phyloP scores from a whole-genome alignment of 495 filamentous ascomycete species.

The Lepraria neglecta region DNA sequence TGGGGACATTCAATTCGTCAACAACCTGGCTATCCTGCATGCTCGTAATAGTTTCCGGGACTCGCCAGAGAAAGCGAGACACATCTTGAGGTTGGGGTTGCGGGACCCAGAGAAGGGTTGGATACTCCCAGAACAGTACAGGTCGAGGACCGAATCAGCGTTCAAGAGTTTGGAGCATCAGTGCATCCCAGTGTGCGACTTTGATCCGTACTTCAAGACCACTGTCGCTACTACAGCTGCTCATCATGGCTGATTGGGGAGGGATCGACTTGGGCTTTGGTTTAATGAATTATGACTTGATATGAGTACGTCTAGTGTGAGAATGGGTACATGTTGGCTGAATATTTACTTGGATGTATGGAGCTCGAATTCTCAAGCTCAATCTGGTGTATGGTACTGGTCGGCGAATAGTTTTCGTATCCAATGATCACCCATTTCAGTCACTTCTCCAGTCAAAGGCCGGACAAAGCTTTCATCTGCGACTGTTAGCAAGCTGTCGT shows the following conservation, averaged over 20 bases:
- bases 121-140: neutral
- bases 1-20: neutral
- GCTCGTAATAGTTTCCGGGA: neutral
- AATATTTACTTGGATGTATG: too few relatives aligned
- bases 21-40: neutral
- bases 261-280: too few relatives aligned
- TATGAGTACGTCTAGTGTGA: too few relatives aligned
- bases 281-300: too few relatives aligned
- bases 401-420: neutral
- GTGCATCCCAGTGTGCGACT: neutral
- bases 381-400: neutral
- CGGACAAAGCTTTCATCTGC: neutral
- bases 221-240: neutral
- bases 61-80: neutral
- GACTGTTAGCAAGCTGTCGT: neutral
- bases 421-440: neutral
- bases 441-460: neutral
- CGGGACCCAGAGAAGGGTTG: neutral
- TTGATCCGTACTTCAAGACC: neutral
- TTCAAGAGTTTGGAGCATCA: neutral
- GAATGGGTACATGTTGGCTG: too few relatives aligned
- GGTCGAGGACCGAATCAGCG: neutral
- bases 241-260: neutral
- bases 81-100: neutral
- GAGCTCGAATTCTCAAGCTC: too few relatives aligned